phyloP scores from a whole-genome alignment of 176 grass and related monocot genomes.

The Alopecurus myosuroides region DNA sequence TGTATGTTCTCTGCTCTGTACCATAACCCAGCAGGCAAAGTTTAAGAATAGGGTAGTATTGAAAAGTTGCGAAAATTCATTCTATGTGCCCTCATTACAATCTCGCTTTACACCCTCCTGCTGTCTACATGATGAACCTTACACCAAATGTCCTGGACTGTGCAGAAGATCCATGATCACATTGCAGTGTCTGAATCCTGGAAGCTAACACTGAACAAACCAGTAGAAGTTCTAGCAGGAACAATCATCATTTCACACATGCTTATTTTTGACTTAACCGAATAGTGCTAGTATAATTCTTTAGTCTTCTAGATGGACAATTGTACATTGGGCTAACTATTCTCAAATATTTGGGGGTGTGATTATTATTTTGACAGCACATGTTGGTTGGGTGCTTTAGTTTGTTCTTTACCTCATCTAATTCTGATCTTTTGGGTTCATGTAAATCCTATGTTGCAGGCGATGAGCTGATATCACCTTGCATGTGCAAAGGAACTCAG shows the following conservation, averaged over 20 bases:
- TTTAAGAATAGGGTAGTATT: not conserved
- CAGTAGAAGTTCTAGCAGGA: not conserved
- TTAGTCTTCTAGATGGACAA: not conserved
- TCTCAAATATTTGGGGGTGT: no score
- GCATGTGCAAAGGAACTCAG: conserved; percentile 98
- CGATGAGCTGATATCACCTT: conserved; percentile 97
- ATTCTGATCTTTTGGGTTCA: not conserved
- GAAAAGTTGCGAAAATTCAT: not conserved
- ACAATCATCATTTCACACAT: not conserved
- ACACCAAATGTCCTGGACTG: not conserved
- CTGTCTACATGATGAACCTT: not conserved
- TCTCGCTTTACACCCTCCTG: not conserved
- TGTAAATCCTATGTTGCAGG: conserved; percentile 31
- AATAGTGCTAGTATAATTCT: not conserved
- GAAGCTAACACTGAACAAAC: not conserved
- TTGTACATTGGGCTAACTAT: not conserved
- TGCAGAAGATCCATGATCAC: not conserved
- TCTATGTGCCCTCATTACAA: not conserved
- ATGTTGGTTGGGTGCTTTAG: not conserved
- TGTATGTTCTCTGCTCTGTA: not conserved
- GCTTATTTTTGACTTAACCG: not conserved
- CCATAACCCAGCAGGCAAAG: not conserved
- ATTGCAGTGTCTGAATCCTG: not conserved
- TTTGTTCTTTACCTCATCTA: not conserved
- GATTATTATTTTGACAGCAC: conserved; percentile 11